Evolutionary conservation across 2,329 filamentous ascomycete genomes (phyloP).

Genomic region (Cordyceps pruinosa): DNA sequence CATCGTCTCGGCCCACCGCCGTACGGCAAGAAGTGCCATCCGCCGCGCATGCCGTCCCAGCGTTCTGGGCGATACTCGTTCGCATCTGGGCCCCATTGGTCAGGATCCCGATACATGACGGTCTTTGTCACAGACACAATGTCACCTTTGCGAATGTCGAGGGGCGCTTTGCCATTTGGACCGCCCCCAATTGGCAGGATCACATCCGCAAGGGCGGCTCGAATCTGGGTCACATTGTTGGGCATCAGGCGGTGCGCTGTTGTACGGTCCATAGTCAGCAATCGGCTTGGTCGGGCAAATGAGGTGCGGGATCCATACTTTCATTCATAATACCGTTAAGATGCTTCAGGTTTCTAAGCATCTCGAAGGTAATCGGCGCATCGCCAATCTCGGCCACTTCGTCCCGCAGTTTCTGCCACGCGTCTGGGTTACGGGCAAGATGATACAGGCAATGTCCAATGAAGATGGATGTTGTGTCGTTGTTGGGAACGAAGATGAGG

Average conservation of each 20-base stretch:
- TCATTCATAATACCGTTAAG: constrained; percentile 21
- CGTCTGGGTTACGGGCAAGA: constrained; percentile 13
- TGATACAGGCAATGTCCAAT: constrained; percentile 15
- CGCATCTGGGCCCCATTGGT: constrained; percentile 33
- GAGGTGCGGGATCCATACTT: constrained; percentile 3
- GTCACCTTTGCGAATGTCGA: constrained; percentile 42
- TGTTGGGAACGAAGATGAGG: constrained; percentile 16
- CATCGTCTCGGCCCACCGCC: constrained; percentile 22
- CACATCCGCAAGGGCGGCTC: constrained; percentile 29
- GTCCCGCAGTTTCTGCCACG: constrained; percentile 15
- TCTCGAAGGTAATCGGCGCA: constrained; percentile 18
- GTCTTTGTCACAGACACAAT: constrained; percentile 37
- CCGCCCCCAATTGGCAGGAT: constrained; percentile 46
- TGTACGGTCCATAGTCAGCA: background rate
- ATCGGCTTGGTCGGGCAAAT: background rate
- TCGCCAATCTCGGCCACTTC: constrained; percentile 2
- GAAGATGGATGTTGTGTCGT: constrained; percentile 16
- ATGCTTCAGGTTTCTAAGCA: constrained; percentile 13
- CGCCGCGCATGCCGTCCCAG: constrained; percentile 23
- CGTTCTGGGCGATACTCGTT: constrained; percentile 34
- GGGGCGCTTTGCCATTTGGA: constrained; percentile 35
- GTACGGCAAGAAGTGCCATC: constrained; percentile 22
- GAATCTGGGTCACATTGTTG: background rate
- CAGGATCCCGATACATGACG: constrained; percentile 31
- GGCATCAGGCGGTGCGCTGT: background rate